Percentiles rank a stretch among this genome's conserved stretches.
Conservation (phyloP, 768 basidiomycete species). For the Coprinopsis marcescibilis region DNA sequence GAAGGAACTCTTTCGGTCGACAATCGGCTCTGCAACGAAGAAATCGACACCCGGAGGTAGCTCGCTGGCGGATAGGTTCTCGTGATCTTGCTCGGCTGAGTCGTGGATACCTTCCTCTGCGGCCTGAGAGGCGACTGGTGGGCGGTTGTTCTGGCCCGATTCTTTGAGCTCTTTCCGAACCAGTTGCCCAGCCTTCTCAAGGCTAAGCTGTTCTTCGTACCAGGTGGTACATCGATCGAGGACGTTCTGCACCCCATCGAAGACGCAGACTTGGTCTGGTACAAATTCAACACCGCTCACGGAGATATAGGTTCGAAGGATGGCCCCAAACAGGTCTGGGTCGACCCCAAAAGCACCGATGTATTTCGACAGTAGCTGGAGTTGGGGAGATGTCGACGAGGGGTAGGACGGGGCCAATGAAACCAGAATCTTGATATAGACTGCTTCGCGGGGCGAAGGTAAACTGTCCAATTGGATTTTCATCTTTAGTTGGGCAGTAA, state of each 20-base stretch:
- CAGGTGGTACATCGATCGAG: slow-evolving; percentile 61
- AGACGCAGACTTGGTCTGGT: slow-evolving; percentile 71
- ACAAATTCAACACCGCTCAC: slow-evolving; percentile 71
- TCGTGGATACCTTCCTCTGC: neutral
- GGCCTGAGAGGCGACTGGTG: neutral
- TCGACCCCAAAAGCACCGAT: slow-evolving; percentile 76
- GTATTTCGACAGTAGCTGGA: slow-evolving; percentile 82
- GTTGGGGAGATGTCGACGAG: slow-evolving; percentile 60
- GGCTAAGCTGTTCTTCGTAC: slow-evolving; percentile 63
- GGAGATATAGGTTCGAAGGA: slow-evolving; percentile 80
- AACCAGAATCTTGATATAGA: slow-evolving; percentile 50
- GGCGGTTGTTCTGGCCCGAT: neutral
- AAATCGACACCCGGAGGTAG: slow-evolving; percentile 62
- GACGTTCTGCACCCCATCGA: slow-evolving; percentile 79
- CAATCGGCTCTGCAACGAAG: slow-evolving; percentile 69
- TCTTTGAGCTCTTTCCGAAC: slow-evolving; percentile 46
- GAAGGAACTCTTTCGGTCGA: slow-evolving; percentile 82
- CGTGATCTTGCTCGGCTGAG: slow-evolving; percentile 8
- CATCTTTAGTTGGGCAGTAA: slow-evolving; percentile 7
- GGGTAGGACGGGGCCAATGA: slow-evolving; percentile 64
- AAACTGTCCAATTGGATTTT: slow-evolving; percentile 37
- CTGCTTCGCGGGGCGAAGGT: slow-evolving; percentile 45
- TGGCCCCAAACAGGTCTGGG: slow-evolving; percentile 64
- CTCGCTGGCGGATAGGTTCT: slow-evolving; percentile 14
- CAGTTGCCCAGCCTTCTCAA: slow-evolving; percentile 49